phyloP scores from a whole-genome alignment of 73 alveolate species.

The Blepharisma japonicum region DNA sequence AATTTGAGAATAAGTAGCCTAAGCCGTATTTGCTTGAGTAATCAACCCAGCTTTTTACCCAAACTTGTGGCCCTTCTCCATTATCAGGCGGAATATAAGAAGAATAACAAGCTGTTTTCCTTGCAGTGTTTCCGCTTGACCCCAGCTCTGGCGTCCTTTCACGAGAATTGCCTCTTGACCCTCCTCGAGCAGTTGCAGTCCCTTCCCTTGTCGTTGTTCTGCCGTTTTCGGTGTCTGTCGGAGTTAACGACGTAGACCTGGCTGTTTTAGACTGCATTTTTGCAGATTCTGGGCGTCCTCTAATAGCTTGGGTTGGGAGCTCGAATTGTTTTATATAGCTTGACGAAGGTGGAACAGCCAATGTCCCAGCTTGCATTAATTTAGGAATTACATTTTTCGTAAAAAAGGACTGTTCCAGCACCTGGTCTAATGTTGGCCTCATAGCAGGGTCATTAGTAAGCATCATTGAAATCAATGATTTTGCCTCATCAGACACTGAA shows the following conservation, averaged over 20 bases:
- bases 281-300: not conserved
- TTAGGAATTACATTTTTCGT: conserved; percentile 82
- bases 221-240: not conserved
- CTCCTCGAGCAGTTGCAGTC: not conserved
- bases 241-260: no score
- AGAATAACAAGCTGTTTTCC: not conserved
- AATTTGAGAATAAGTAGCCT: conserved; percentile 46
- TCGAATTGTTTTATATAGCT: conserved; percentile 72
- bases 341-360: conserved; percentile 92
- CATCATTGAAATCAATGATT: conserved; percentile 61
- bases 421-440: conserved; percentile 58
- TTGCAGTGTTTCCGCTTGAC: not conserved
- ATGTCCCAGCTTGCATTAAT: conserved; percentile 83
- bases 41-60: conserved; percentile 56
- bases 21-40: conserved; percentile 58
- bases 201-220: not conserved
- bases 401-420: conserved; percentile 48
- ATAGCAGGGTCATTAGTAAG: conserved; percentile 59
- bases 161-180: not conserved
- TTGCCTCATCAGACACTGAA: conserved; percentile 57
- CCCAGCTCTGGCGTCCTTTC: not conserved
- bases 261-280: not conserved
- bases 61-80: conserved; percentile 29
- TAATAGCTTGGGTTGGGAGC: not conserved
- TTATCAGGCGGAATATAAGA: not conserved